Base-by-base conservation (phyloP, 2,329 filamentous ascomycete species). In the Didymella pomorum region DNA sequence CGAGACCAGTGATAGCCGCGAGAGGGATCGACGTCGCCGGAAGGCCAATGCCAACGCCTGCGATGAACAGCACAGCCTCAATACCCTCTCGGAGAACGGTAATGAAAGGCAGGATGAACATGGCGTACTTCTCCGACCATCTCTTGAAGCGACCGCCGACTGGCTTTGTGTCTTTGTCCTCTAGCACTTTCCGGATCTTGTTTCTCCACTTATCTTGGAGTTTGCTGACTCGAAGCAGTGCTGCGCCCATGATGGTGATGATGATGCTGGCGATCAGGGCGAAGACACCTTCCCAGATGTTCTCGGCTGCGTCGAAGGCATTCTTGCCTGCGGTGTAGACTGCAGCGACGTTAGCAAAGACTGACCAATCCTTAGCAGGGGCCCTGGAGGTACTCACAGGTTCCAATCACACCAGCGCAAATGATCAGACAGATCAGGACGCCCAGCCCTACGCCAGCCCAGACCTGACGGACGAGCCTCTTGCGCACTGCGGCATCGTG, bases 31-130 rank as follows among this genome's bases (percentile, higher is more conserved):
- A 84, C 6, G 84, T 86, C 2, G 91, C 91, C 0, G 92, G 91
- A 3, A 90, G 81, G 0, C 87, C 86, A 53, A 96, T 87, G 3
- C 89, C 89, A 4, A 97, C 92, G 20, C 92, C 93, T 16, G 91
- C 91, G 52, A 96, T 87, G 75, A 96, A 96, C 66, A 96, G 85
- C 33, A 96, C 89, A 0, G 90, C 91, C 75, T 97, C 93, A 28
- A 96, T 85, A 2, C 92, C 93, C 75, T 96, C 92, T 33, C 93
- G 83, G 14, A 96, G 79, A n/a, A 95, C 89, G 0, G 92, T 96
- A 72, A 96, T 83, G 77, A 96, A 96, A 1, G 93, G 93, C 53
- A 96, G 80, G 44, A 91, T 77, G 74, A 96, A 95, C 89, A 96
- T 92, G 71, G 88, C 87, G 72, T 96, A 95, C 75, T 90, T 92